Conservation (phyloP, 1,139 yeast species). For the Candida tropicalis region DNA sequence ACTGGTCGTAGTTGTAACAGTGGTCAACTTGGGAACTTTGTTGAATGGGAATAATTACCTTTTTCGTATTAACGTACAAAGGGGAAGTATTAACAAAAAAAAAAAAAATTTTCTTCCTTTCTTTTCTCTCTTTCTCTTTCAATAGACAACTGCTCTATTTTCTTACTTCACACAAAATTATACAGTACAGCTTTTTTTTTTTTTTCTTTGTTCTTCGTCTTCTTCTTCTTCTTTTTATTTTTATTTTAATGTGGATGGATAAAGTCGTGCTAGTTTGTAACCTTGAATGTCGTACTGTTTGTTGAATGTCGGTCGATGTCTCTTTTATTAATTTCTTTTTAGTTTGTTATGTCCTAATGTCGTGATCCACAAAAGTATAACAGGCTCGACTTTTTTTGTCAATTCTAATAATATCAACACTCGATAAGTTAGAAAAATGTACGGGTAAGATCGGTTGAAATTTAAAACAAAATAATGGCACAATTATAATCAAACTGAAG, state of each 20-base stretch:
- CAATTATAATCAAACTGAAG: too few species aligned
- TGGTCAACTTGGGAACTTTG: slow-evolving; percentile 1
- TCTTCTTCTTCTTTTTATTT: neutral
- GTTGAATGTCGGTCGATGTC: too few species aligned
- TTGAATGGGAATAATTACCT: slow-evolving; percentile 3
- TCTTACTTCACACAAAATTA: too few species aligned
- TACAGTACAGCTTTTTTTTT: too few species aligned
- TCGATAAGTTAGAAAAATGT: neutral
- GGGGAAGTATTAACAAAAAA: slow-evolving; percentile 6
- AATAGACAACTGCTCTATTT: too few species aligned
- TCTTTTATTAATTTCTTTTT: neutral
- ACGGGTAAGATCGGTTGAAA: neutral
- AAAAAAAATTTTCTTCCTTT: neutral
- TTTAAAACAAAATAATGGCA: too few species aligned
- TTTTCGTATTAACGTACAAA: slow-evolving; percentile 6
- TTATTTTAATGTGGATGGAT: neutral
- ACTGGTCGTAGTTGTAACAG: neutral
- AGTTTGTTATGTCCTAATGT: slow-evolving; percentile 3
- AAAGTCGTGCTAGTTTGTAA: too few species aligned
- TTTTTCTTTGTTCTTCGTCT: neutral
- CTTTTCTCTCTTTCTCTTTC: neutral
- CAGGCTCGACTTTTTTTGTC: neutral
- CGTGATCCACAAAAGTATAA: slow-evolving; percentile 3
- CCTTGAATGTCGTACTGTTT: too few species aligned
- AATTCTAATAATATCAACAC: neutral